Percentiles rank a stretch among this genome's conserved stretches.
These are phyloP conservation scores for Pythium oligandrum DNA, from an alignment of 352 stramenopile genomes.

Conservation along the genomic window DNA sequence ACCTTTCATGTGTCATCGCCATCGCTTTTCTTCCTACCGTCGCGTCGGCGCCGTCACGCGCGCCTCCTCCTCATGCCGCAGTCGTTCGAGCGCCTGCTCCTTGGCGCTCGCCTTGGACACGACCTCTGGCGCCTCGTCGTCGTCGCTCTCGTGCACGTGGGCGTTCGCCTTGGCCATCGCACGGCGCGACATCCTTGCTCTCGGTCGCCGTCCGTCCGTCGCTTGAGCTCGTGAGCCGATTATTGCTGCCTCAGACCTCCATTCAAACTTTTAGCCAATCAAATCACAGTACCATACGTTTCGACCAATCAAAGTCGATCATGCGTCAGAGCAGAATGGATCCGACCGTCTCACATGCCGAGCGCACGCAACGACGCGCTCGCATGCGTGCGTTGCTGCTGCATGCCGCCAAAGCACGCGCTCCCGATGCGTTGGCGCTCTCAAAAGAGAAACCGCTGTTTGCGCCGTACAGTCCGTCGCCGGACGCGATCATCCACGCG, in stretches of 20 bases:
- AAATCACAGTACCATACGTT: background rate
- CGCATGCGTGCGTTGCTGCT: constrained; percentile 62
- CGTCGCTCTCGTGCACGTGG: constrained; percentile 27
- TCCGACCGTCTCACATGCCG: background rate
- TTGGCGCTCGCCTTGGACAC: constrained; percentile 68
- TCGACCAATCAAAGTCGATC: background rate
- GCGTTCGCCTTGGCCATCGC: constrained; percentile 11
- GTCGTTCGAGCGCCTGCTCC: constrained; percentile 43
- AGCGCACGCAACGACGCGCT: constrained; percentile 13
- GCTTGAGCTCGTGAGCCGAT: background rate
- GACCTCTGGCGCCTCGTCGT: constrained; percentile 75
- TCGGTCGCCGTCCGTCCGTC: constrained; percentile 12
- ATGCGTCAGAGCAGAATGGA: background rate
- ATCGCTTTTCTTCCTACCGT: constrained; percentile 37
- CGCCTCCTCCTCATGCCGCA: constrained; percentile 48
- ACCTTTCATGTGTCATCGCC: constrained; percentile 4
- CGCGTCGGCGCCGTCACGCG: constrained; percentile 22
- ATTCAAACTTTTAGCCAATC: constrained; percentile 27
- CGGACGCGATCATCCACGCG: constrained; percentile 41
- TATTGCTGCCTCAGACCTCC: constrained; percentile 2
- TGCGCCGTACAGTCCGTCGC: constrained; percentile 73
- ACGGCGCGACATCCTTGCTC: constrained; percentile 22
- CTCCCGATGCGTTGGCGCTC: constrained; percentile 42
- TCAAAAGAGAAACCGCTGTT: constrained; percentile 32
- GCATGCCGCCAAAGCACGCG: constrained; percentile 44